A percentile compares a stretch with the other conserved stretches of the same genome.
These are phyloP conservation scores for Fomitopsis betulina DNA, from an alignment of 1,284 basidiomycete genomes.

Conservation along the genomic window DNA sequence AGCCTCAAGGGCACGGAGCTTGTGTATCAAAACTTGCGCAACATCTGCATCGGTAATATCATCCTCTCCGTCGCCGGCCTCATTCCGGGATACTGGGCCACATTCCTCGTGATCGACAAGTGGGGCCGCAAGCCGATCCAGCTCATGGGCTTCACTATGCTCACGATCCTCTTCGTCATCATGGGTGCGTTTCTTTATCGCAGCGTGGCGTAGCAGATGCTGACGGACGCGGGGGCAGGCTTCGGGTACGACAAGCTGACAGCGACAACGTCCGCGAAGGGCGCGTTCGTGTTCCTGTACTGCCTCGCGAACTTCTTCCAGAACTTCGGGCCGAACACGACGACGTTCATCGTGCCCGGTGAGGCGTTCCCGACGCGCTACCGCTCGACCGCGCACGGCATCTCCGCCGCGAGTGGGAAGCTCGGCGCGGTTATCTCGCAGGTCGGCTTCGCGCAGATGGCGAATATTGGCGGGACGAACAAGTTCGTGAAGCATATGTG, in stretches of 20 bases:
- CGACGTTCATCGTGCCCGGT: slow-evolving; percentile 80
- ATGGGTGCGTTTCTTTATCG: slow-evolving; percentile 35
- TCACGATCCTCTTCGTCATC: slow-evolving; percentile 47
- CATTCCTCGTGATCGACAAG: slow-evolving; percentile 24
- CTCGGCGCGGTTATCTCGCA: slow-evolving; percentile 82
- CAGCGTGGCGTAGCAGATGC: background rate
- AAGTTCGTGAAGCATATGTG: slow-evolving; percentile 62
- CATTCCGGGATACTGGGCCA: slow-evolving; percentile 25
- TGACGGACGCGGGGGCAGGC: slow-evolving; percentile 38
- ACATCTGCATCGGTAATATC: slow-evolving; percentile 24
- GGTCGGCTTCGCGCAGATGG: slow-evolving; percentile 70
- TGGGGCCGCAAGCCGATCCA: slow-evolving; percentile 27
- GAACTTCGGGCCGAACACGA: slow-evolving; percentile 80
- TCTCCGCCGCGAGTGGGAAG: slow-evolving; percentile 81
- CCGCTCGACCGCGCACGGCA: slow-evolving; percentile 81
- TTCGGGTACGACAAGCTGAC: slow-evolving; percentile 71
- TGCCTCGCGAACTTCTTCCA: slow-evolving; percentile 74
- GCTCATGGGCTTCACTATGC: slow-evolving; percentile 44
- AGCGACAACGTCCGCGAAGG: slow-evolving; percentile 43
- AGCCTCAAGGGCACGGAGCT: slow-evolving; percentile 45
- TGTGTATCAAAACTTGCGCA: slow-evolving; percentile 27
- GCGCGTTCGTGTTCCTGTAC: slow-evolving; percentile 76
- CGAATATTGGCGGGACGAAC: slow-evolving; percentile 61
- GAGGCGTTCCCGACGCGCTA: slow-evolving; percentile 88
- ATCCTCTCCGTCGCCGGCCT: slow-evolving; percentile 24